Percentiles rank a stretch among this genome's conserved stretches.
Evolutionary conservation across 305 asterid genomes (phyloP).

Genomic region (Fraxinus paxiana): DNA sequence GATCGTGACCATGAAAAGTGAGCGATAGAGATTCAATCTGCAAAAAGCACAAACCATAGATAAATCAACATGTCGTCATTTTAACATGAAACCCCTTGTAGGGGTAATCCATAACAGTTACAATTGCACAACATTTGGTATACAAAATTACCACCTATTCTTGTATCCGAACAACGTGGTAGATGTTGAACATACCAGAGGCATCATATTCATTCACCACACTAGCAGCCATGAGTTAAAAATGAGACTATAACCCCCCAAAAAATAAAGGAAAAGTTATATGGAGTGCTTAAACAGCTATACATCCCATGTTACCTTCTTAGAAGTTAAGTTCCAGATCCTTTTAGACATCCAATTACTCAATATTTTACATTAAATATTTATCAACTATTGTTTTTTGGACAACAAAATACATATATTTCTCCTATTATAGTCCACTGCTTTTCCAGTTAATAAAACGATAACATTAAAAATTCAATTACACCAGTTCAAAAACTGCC

Average conservation of each 20-base stretch:
- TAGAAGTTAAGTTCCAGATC: not conserved
- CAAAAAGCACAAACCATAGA: slow-evolving; percentile 5
- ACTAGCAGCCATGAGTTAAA: slow-evolving; percentile 31
- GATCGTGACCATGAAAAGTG: slow-evolving; percentile 96
- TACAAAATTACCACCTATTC: slow-evolving; percentile 29
- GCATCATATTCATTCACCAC: slow-evolving; percentile 29
- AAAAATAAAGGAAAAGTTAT: not conserved
- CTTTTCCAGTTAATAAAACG: not conserved
- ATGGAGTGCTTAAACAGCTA: not conserved
- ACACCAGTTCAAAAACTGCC: not conserved
- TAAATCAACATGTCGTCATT: not conserved
- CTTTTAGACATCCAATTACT: not conserved
- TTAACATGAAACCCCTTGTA: not conserved
- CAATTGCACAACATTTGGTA: not conserved
- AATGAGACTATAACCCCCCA: not conserved
- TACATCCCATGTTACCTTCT: not conserved
- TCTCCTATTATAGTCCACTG: not conserved
- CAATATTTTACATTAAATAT: not conserved
- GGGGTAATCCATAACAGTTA: not conserved
- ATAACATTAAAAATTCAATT: not conserved
- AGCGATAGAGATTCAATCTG: slow-evolving; percentile 97
- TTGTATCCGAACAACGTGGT: slow-evolving; percentile 6
- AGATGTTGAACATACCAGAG: not conserved
- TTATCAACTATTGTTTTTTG: not conserved
- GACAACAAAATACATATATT: not conserved